phyloP scores from a whole-genome alignment of 306 rosid genomes.

The Castanea crenata region DNA sequence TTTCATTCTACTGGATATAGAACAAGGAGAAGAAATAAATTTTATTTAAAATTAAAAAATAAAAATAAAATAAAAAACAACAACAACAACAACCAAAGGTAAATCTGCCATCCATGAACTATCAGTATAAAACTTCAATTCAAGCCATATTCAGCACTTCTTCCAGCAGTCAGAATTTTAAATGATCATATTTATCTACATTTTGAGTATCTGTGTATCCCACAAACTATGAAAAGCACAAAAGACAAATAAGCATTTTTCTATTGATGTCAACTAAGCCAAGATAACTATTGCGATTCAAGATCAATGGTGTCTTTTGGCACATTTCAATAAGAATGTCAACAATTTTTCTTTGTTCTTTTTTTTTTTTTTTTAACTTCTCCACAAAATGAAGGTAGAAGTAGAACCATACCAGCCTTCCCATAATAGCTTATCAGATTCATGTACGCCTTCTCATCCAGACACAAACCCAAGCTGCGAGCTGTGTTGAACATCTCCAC shows the following conservation, averaged over 20 bases:
- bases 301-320: neutral
- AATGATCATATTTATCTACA: neutral
- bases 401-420: slow-evolving; percentile 66
- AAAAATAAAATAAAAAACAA: neutral
- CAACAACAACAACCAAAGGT: too few relatives aligned
- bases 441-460: slow-evolving; percentile 75
- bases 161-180: neutral
- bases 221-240: neutral
- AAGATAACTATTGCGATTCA: neutral
- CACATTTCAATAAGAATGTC: neutral
- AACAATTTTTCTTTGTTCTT: too few relatives aligned
- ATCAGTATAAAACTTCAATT: neutral
- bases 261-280: neutral
- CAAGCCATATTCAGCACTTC: neutral
- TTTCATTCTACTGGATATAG: neutral
- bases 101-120: neutral
- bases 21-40: neutral
- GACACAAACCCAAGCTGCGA: slow-evolving; percentile 38
- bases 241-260: neutral
- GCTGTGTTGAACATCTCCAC: slow-evolving; percentile 73
- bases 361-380: neutral
- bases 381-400: neutral
- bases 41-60: too few relatives aligned
- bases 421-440: slow-evolving; percentile 86
- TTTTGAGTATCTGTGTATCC: neutral